These are phyloP conservation scores for Saccharomycopsis guyanensis DNA, from an alignment of 805 yeast species.

Conservation along the genomic window DNA sequence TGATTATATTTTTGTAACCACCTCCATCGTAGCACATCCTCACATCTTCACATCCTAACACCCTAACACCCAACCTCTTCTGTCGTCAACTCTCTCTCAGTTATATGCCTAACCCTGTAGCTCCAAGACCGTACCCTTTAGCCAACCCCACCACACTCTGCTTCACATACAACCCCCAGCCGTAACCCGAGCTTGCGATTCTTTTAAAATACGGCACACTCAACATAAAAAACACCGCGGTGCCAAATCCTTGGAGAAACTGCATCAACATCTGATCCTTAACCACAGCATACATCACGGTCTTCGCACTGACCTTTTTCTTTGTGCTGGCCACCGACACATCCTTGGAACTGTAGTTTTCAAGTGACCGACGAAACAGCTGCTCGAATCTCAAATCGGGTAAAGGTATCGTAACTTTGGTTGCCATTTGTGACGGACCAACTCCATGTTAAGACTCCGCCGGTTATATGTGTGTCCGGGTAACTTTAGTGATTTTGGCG, in stretches of 20 bases:
- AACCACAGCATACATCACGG: constrained; percentile 38
- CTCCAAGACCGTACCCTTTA: not conserved
- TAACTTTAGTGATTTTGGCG: too few species aligned
- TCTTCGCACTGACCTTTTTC: constrained; percentile 1
- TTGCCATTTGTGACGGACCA: not conserved
- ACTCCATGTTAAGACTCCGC: too few species aligned
- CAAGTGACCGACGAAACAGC: constrained; percentile 40
- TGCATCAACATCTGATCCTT: constrained; percentile 52
- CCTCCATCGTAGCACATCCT: too few species aligned
- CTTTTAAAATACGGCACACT: constrained; percentile 11
- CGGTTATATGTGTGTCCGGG: too few species aligned
- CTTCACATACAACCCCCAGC: constrained; percentile 13
- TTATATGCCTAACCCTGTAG: too few species aligned
- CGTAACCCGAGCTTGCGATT: constrained; percentile 11
- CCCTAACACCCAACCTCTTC: too few species aligned
- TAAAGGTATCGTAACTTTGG: constrained; percentile 26
- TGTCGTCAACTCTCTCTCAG: too few species aligned
- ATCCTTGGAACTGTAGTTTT: constrained; percentile 14
- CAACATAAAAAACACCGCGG: constrained; percentile 18
- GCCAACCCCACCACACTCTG: not conserved
- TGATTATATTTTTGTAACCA: too few species aligned
- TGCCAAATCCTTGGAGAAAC: constrained; percentile 44
- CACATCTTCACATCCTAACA: too few species aligned
- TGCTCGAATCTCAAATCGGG: constrained; percentile 69
- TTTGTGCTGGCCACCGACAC: constrained; percentile 22